Evolutionary conservation across 1,284 basidiomycete species (phyloP), one percentile per base, ranked within the genome.

Genomic region (Sanghuangporus weigelae): DNA sequence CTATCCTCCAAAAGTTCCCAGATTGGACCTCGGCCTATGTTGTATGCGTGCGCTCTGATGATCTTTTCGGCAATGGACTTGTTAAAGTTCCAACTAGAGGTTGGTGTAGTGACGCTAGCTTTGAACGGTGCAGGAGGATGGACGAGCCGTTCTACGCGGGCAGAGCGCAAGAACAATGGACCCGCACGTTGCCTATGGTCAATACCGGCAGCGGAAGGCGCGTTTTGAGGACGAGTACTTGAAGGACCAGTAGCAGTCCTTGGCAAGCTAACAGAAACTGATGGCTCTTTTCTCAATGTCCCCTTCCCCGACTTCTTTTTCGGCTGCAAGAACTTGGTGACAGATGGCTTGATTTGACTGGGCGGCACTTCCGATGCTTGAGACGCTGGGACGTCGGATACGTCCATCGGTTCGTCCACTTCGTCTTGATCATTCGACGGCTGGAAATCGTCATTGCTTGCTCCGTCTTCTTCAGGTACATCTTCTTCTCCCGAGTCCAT

Each of bases 1-100:
- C 88, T 73, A 68, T 94, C 92, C 69, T 93, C 89, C 49, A 83
- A 74, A 40, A 91, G 72, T 60, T 89, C 83, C 85, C 88, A 91
- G 4, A 88, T 69, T 5, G 89, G 89, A 0, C 91, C 92, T 7
- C 82, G 73, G 1, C 89, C 88, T 19, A 89, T 80, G 68, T 89
- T 90, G 68, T 82, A 84, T 0, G 86, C 84, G 84, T 84, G 87
- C 0, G 85, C 78, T 68, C 84, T 89, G 67, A 79, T 83, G 12
- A 87, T 73, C 31, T 82, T 77, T 38, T 79, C 79, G 3, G 76
- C 74, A 14, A 84, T 72, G 44, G 73, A 76, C 0, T 72, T 51
- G 55, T 75, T 75, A 53, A 78, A 73, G 0, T 79, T 81, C 67
- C 82, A 82, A 62, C 78, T 78, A 63, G 82, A 83, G 23, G 71